Percentiles rank a stretch among this genome's conserved stretches.
These are phyloP conservation scores for Pseudodiploospora longispora DNA, from an alignment of 2,329 filamentous ascomycete species.

Conservation along the genomic window DNA sequence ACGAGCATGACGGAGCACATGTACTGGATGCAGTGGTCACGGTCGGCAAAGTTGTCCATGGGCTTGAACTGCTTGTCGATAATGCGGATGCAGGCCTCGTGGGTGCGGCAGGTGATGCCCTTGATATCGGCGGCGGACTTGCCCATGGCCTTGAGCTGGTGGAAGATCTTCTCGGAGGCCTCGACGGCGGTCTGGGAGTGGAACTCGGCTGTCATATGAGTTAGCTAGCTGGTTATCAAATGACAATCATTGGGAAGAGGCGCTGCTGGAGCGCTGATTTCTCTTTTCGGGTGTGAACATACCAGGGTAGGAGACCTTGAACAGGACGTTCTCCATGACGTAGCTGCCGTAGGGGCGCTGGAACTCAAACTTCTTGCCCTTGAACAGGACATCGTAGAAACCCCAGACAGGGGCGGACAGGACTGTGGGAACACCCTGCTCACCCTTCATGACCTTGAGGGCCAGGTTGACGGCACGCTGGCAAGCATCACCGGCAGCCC, in stretches of 20 bases:
- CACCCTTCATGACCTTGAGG: conserved; percentile 84
- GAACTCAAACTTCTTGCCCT: conserved; percentile 92
- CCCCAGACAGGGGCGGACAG: conserved; percentile 91
- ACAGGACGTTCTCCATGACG: conserved; percentile 99
- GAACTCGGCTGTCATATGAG: conserved; percentile 63
- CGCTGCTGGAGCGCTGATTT: no score
- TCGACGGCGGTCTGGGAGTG: conserved; percentile 98
- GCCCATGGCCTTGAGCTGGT: conserved; percentile 72
- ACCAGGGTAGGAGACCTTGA: conserved; percentile 99
- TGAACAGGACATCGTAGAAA: conserved; percentile 98
- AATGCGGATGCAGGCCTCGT: conserved; percentile 97
- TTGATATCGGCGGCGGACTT: conserved; percentile 94
- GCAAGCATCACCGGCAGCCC: conserved; percentile 97
- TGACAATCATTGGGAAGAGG: background rate
- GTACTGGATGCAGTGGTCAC: conserved; percentile 99
- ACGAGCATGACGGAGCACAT: conserved; percentile 96
- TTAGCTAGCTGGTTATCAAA: background rate
- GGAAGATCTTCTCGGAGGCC: conserved; percentile 80
- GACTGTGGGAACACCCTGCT: conserved; percentile 84
- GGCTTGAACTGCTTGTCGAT: conserved; percentile 99
- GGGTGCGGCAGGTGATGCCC: conserved; percentile 84
- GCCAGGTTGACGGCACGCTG: conserved; percentile 88
- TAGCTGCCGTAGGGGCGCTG: conserved; percentile 95
- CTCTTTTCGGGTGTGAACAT: conserved; percentile 22
- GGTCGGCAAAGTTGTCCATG: conserved; percentile 99